Evolutionary conservation across 345 rosid genomes (phyloP).

Genomic region (Eucalyptus guilfoylei): DNA sequence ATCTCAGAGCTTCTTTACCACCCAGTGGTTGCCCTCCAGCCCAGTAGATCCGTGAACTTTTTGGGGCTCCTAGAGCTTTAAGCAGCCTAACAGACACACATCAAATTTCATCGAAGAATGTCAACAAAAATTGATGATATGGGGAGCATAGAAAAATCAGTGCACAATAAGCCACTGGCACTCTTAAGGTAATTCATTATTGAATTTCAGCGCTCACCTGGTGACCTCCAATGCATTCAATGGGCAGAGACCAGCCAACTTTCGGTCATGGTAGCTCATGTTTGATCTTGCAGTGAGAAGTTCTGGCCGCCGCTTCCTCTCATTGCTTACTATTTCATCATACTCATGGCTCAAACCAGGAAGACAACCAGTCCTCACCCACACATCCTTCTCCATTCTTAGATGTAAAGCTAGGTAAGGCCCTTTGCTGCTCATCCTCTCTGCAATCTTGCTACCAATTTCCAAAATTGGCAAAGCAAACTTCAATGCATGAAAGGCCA

Average conservation of each 20-base stretch:
- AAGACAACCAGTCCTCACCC: conserved; percentile 96
- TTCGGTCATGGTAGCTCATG: conserved; percentile 69
- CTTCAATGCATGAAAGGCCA: conserved; percentile 71
- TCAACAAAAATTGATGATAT: neutral
- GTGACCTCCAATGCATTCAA: conserved; percentile 79
- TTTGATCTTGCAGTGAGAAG: conserved; percentile 81
- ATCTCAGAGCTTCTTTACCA: conserved; percentile 63
- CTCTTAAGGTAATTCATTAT: neutral
- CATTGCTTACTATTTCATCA: conserved; percentile 57
- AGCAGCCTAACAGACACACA: conserved; percentile 43
- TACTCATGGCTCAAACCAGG: conserved; percentile 68
- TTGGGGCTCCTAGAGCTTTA: conserved; percentile 85
- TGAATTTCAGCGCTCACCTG: conserved; percentile 26
- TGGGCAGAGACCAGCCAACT: conserved; percentile 90
- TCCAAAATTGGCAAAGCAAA: conserved; percentile 60
- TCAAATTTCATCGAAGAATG: neutral
- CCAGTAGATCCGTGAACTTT: conserved; percentile 65
- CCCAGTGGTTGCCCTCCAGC: conserved; percentile 95
- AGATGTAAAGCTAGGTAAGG: conserved; percentile 90
- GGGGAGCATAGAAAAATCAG: neutral
- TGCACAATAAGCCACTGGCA: neutral
- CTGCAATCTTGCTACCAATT: conserved; percentile 70
- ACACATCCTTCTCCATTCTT: conserved; percentile 84
- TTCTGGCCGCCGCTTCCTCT: conserved; percentile 76
- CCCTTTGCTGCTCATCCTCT: conserved; percentile 76